A percentile compares a stretch with the other conserved stretches of the same genome.
phyloP scores from a whole-genome alignment of 345 rosid species.

The Aegle marmelos region DNA sequence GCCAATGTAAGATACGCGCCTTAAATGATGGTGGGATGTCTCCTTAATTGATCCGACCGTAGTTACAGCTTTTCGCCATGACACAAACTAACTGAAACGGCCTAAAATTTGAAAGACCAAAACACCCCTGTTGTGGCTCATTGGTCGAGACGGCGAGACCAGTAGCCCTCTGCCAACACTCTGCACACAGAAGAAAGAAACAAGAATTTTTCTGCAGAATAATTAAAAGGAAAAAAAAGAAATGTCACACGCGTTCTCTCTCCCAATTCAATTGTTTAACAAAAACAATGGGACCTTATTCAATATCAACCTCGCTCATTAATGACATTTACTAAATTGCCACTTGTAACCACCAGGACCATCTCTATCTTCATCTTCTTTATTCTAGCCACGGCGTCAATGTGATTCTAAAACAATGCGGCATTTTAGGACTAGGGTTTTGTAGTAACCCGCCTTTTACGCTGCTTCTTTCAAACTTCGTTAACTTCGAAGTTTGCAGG shows the following conservation, averaged over 20 bases:
- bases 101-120: slow-evolving; percentile 33
- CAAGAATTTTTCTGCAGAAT: slow-evolving; percentile 28
- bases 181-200: slow-evolving; percentile 28
- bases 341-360: slow-evolving; percentile 22
- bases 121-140: slow-evolving; percentile 39
- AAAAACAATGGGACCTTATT: slow-evolving; percentile 17
- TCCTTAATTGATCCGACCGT: neutral
- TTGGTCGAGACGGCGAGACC: slow-evolving; percentile 46
- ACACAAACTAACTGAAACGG: slow-evolving; percentile 40
- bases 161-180: slow-evolving; percentile 39
- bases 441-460: slow-evolving; percentile 46
- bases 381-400: neutral
- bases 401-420: neutral
- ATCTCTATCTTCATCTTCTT: slow-evolving; percentile 3
- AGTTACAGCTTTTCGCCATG: neutral
- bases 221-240: no score
- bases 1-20: neutral
- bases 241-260: slow-evolving; percentile 14
- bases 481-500: slow-evolving; percentile 40
- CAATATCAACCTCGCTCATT: slow-evolving; percentile 37
- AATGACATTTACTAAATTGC: slow-evolving; percentile 51
- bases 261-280: neutral
- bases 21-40: neutral
- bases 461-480: slow-evolving; percentile 31
- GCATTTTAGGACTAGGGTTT: slow-evolving; percentile 30